Base-by-base conservation (phyloP, 768 basidiomycete species). In the Boletus bicolor region DNA sequence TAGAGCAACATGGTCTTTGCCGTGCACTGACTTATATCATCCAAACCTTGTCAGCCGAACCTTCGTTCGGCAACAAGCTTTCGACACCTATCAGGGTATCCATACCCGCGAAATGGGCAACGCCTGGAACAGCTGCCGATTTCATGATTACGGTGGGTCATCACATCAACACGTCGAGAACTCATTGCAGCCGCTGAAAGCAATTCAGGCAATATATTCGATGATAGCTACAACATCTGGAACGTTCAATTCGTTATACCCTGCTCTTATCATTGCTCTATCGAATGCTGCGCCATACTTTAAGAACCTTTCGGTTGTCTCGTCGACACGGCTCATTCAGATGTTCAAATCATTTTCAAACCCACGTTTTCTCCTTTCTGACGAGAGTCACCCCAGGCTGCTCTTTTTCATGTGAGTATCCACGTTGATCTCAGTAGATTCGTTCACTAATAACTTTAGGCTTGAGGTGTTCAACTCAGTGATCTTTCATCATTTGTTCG, bases 311-410 rank as follows among this genome's bases (percentile, higher is more conserved):
- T 85, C 86, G 39, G 82, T 93, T 46, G 84, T 86, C 34, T 85
- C 93, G 12, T 89, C 93, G 4, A 88, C 90, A 6, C 81, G 91
- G 17, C 78, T 99, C 7, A 69, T 95, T 36, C 93, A 97, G 70
- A 80, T 98, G 7, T 93, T 97, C 73, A 86, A 82, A 30, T 92
- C 96, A 0, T 96, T 99, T 68, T 87, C 93, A 6, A 91, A 87
- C 56, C 91, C 97, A 0, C 75, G 85, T 3, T 98, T 98, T 71
- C 75, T 98, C 35, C 74, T 99, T 19, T 86, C 91, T 3, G 97
- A 98, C 59, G 97, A 98, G 72, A 93, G 95, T 7, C 93, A 98
- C 67, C 97, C 97, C 1, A 76, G 97, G 57, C 74, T 98, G 32
- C 79, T 98, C 34, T 98, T 91, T 73, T 97, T 93, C 69, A 87